Conservation (phyloP, 2,329 filamentous ascomycete genomes). For the Penicillium sp. region DNA sequence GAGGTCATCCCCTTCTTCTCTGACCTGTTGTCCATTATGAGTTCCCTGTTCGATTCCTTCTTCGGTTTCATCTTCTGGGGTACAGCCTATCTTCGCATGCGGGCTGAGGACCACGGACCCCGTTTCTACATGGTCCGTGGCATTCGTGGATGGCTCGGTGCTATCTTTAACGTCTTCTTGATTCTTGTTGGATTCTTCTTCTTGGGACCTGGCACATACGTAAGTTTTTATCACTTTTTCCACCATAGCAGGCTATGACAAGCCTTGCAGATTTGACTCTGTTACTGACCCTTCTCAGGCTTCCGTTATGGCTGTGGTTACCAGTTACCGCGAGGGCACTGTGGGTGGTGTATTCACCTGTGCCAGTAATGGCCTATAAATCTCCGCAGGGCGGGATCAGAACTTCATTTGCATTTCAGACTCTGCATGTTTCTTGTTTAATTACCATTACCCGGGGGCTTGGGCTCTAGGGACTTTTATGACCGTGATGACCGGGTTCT, state of each 20-base stretch:
- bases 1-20: slow-evolving; percentile 94
- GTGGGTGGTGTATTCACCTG: slow-evolving; percentile 78
- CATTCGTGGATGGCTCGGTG: slow-evolving; percentile 45
- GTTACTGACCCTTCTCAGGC: slow-evolving; percentile 32
- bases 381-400: background rate
- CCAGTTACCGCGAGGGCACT: slow-evolving; percentile 65
- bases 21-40: slow-evolving; percentile 60
- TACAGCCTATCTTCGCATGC: slow-evolving; percentile 48
- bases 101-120: slow-evolving; percentile 42
- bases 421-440: slow-evolving; percentile 8
- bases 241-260: background rate
- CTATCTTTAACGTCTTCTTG: slow-evolving; percentile 67
- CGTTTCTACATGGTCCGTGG: slow-evolving; percentile 44
- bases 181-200: slow-evolving; percentile 79
- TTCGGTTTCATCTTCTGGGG: slow-evolving; percentile 85
- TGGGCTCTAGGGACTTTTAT: background rate
- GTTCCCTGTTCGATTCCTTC: slow-evolving; percentile 78
- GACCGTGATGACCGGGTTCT: slow-evolving; percentile 1
- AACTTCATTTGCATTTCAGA: slow-evolving; percentile 6
- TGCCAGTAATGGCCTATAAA: slow-evolving; percentile 47
- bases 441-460: background rate
- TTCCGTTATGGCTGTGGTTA: slow-evolving; percentile 53
- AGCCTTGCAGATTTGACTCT: slow-evolving; percentile 41
- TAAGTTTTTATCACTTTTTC: slow-evolving; percentile 32
- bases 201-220: slow-evolving; percentile 77